Base-by-base conservation (phyloP, 805 yeast genomes). In the Kazachstania psychrophila region DNA sequence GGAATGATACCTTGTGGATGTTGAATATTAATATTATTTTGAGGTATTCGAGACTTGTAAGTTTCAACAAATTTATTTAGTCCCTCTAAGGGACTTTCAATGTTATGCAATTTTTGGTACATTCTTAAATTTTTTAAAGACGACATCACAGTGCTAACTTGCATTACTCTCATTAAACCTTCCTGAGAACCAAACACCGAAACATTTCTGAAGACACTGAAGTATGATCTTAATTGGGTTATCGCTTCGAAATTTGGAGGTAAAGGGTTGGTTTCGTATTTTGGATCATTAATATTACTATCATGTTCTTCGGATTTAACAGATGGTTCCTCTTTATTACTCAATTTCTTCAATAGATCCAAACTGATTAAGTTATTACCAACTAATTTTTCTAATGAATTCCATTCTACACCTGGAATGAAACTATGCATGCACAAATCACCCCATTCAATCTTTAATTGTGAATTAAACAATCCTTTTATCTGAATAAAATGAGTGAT, bases 131-230 rank as follows among this genome's bases (percentile, higher is more conserved):
- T 77, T 39, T 73, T 70, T 44, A 85, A 66, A 41, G 77, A 74
- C 0, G 87, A 69, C 85, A 86, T 80, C 6, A 80, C 79, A 54
- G 83, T 92, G 31, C 87, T 71, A 3, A 83, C 74, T 56, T 84
- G 89, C 64, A 85, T 60, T 16, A 79, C 67, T 40, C 89, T 64
- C 75, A 83, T 71, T 7, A 82, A 77, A 27, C 69, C 69, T 33
- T 72, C 77, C 36, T 75, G 76, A 6, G 82, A 57, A 1, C 94
- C 94, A 43, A 72, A 72, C 37, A 69, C 69, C 5, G 77, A 64
- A 38, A 77, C 60, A 27, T 62, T 61, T 33, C 66, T 62, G 43
- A 66, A 67, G 1, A 77, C 76, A 25, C 61, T 60, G 27, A 67
- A 62, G 23, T 61, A 56, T 3, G 66, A 55, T 31, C 65, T 50